These are phyloP conservation scores for Phytophthora pistaciae DNA, from an alignment of 352 stramenopile genomes.

Conservation along the genomic window DNA sequence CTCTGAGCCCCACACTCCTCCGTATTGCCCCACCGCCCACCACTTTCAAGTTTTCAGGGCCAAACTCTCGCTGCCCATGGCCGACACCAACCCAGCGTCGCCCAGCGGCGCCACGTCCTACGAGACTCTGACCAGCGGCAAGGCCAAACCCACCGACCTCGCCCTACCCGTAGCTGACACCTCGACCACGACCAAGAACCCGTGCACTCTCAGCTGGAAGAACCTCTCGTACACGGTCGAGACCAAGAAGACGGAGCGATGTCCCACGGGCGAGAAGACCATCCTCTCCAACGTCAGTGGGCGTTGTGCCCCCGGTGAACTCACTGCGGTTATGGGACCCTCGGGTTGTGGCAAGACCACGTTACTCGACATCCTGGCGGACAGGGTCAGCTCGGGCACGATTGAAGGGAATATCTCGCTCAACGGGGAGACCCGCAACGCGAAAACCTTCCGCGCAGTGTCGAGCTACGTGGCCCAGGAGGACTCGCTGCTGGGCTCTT, in stretches of 20 bases:
- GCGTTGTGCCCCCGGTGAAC: conserved; percentile 56
- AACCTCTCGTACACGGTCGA: conserved; percentile 30
- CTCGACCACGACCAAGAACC: conserved; percentile 12
- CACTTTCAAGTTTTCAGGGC: neutral
- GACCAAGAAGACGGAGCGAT: conserved; percentile 21
- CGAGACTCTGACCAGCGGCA: conserved; percentile 4
- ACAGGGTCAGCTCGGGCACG: conserved; percentile 41
- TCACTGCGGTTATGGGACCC: conserved; percentile 74
- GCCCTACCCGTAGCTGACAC: conserved; percentile 7
- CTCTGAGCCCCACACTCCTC: neutral
- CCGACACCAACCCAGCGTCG: conserved; percentile 14
- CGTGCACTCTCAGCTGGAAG: conserved; percentile 31
- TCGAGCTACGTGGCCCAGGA: conserved; percentile 74
- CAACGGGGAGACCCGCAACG: conserved; percentile 49
- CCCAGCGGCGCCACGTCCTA: conserved; percentile 22
- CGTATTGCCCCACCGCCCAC: neutral
- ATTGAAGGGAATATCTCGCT: conserved; percentile 55
- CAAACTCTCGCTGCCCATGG: conserved; percentile 9
- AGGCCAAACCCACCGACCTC: conserved; percentile 5
- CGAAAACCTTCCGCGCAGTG: conserved; percentile 49
- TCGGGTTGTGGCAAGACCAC: conserved; percentile 74
- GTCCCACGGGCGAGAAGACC: conserved; percentile 36
- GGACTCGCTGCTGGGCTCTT: conserved; percentile 62
- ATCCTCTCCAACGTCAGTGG: conserved; percentile 70
- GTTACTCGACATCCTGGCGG: conserved; percentile 69